Base-by-base conservation (phyloP, 495 filamentous ascomycete genomes). In the Xeromyces bisporus region DNA sequence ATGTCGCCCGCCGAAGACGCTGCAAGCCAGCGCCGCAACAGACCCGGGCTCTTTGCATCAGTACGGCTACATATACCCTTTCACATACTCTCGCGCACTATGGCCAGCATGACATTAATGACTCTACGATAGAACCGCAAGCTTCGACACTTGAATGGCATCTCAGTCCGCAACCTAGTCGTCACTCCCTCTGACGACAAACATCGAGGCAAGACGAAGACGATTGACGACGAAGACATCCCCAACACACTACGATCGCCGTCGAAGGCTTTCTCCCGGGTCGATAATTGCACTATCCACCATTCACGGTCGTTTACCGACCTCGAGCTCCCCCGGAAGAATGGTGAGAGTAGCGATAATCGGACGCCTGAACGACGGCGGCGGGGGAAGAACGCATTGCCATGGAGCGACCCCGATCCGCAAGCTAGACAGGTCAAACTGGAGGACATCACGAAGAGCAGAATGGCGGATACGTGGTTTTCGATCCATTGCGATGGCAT, bases 401-500 rank as follows among this genome's bases (percentile, higher is more conserved):
- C 70, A 26, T 78, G 84, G 62, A 66, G 59, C 24, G 71, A 67
- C 37, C 65, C 69, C n/a, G 74, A 66, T 31, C 77, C 80, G 0
- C 60, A 63, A 17, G 65, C 62, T 11, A 48, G 80, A 39, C 85
- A 92, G 62, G 70, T 75, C 42, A 78, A 70, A 41, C 53, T 93
- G 26, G 79, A 89, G 43, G 70, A 82, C 40, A 67, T 76, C 2
- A 71, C 74, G 13, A 68, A 69, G 18, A 71, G 58, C 38, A 68
- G 73, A 32, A 75, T 91, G 60, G 80, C 74, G n/a, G 80, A 93
- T 51, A 71, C 73, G 7, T 94, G 92, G 67, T 91, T 93, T 49
- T 77, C 81, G 0, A 52, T 97, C 15, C 86, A 93, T 54, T 71
- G 69, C 36, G 63, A 66, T 6, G 66, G 56, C 1, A 49, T 66